Evolutionary conservation across 2,329 filamentous ascomycete genomes (phyloP).

Genomic region (Ustulina deusta): DNA sequence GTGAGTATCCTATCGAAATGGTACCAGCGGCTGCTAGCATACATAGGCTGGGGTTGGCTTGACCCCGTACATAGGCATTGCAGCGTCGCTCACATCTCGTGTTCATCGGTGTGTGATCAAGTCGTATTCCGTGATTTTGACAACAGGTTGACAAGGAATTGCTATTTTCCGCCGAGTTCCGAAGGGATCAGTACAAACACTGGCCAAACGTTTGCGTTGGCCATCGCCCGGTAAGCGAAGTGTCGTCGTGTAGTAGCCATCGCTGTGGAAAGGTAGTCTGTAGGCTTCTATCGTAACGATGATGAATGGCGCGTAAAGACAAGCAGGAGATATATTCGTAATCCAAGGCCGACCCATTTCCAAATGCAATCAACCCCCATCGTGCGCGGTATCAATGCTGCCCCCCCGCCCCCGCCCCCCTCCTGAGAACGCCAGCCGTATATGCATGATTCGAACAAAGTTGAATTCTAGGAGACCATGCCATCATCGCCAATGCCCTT

Average conservation of each 20-base stretch:
- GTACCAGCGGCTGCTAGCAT: not conserved
- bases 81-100: not conserved
- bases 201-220: conserved; percentile 2
- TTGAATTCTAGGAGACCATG: conserved; percentile 39
- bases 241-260: not conserved
- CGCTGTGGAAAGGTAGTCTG: not conserved
- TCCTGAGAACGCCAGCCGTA: conserved; percentile 40
- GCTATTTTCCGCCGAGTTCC: not conserved
- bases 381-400: conserved; percentile 47
- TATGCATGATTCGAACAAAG: conserved; percentile 32
- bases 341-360: conserved; percentile 32
- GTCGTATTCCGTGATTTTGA: conserved; percentile 8
- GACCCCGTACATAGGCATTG: not conserved
- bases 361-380: conserved; percentile 38
- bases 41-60: not conserved
- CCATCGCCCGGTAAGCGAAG: conserved; percentile 13
- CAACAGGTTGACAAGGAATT: not conserved
- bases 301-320: conserved; percentile 1
- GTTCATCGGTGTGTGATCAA: conserved; percentile 1
- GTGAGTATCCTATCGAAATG: not conserved
- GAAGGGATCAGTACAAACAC: conserved; percentile 1
- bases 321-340: conserved; percentile 28
- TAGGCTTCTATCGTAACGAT: conserved; percentile 3
- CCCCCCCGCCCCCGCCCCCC: too few species aligned
- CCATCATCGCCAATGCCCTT: conserved; percentile 49